Evolutionary conservation across 2,329 filamentous ascomycete genomes (phyloP), one percentile per base, ranked within the genome.

Genomic region (Ophiostoma sp.): DNA sequence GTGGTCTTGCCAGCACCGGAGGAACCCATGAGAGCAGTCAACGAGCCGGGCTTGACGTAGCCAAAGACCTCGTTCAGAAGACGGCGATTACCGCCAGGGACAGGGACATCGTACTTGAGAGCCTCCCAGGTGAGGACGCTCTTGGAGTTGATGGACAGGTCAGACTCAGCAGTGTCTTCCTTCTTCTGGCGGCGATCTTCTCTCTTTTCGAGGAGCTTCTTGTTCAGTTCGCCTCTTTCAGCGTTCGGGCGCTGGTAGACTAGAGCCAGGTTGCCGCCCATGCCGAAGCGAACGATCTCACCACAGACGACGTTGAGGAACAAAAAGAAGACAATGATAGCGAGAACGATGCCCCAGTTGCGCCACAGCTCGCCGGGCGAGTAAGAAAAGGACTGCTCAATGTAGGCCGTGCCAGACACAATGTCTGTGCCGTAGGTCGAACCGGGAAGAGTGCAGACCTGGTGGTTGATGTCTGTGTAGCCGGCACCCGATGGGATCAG

Each of bases 1-100:
- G 92, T 96, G 0, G 92, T 95, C 79, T 96, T 96, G 65, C 92
- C 92, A 4, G 92, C 92, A n/a, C 90, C 90, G 5, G 89, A 92
- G 6, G 89, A 88, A 52, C 91, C 91, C 89, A 95, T 93, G 1
- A 95, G 80, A 2, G 91, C 79, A 3, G 90, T 93, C 9, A 94
- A 82, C 73, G 89, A 86, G 47, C 91, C 91, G 1, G 91, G 91
- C 71, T 89, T 87, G 66, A 93, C 90, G 73, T 89, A 94, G 2
- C 88, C 93, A 68, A 79, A 84, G 1, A 87, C 79, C 55, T 81
- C 78, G 74, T 82, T 81, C 1, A 88, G 81, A 5, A 88, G 81
- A 4, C 83, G 82, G 9, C 84, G 81, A 4, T 80, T 83, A 2
- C 85, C 85, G 4, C 82, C 83, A 0, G 84, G 80, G 3, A 87